Conservation (phyloP, 371 early-diverging fungal species). For the Mortierella sp. region DNA sequence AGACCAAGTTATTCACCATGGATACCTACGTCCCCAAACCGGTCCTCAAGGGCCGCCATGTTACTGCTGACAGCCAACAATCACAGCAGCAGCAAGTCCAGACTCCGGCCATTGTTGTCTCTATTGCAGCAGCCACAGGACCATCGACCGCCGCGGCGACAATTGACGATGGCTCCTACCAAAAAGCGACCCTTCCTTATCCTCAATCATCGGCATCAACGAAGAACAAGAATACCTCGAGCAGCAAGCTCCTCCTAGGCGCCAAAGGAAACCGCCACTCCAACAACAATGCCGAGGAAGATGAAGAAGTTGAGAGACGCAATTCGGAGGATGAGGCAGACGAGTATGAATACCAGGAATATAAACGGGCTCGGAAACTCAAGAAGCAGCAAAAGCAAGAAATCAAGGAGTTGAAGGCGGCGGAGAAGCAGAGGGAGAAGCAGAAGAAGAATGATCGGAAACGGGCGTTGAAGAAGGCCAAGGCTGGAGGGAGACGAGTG, state of each 20-base stretch:
- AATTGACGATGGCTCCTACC: background rate
- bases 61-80: slow-evolving; percentile 4
- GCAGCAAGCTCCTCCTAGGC: background rate
- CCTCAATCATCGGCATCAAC: background rate
- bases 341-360: slow-evolving; percentile 52
- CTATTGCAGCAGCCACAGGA: background rate
- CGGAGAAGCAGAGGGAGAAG: slow-evolving; percentile 31
- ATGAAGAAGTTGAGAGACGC: slow-evolving; percentile 20
- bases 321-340: slow-evolving; percentile 52
- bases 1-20: slow-evolving; percentile 12
- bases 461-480: slow-evolving; percentile 12
- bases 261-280: background rate
- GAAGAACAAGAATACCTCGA: background rate
- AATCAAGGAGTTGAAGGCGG: slow-evolving; percentile 19
- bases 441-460: slow-evolving; percentile 15
- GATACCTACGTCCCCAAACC: slow-evolving; percentile 46
- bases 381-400: slow-evolving; percentile 41
- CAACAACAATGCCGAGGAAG: slow-evolving; percentile 10
- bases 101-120: background rate
- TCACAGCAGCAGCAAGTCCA: slow-evolving; percentile 13
- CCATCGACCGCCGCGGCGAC: background rate
- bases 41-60: slow-evolving; percentile 30
- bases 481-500: background rate
- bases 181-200: background rate
- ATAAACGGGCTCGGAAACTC: slow-evolving; percentile 24